Base-by-base conservation (phyloP, 2,329 filamentous ascomycete genomes). In the Graphium sp. region DNA sequence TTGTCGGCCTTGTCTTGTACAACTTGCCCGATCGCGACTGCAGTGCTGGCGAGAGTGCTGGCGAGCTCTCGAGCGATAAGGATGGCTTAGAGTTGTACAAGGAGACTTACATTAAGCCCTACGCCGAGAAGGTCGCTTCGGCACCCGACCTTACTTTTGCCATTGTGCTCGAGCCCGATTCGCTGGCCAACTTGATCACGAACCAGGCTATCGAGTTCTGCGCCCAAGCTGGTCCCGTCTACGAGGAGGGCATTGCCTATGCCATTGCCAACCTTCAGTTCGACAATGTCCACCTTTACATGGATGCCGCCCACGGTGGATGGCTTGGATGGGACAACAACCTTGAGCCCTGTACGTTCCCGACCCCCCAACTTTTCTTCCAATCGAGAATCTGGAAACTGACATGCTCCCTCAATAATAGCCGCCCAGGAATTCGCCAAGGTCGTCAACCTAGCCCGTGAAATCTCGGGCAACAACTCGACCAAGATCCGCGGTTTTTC, bases 251-350 rank as follows among this genome's bases (percentile, higher is more conserved):
- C 16, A 48, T 60, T 17, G 54, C 60, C 20, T 73, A 74, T 40
- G 67, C 68, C 3, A 44, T 73, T 28, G 52, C 55, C 35, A 53
- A 55, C 27, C 53, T 74, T 36, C 68, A 73, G 48, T 51, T 74
- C 18, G 50, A 58, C 34, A 74, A 75, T 41, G 68, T 74, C 16
- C 53, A 64, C 35, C 67, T 70, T 62, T 75, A 74, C 44, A 45
- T 75, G 14, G 70, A 75, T 39, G 69, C 66, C 6, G 69, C 66
- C 32, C 69, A 75, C 44, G 67, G 62, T 15, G 68, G 70, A 32
- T 75, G 70, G 70, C 55, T 74, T 21, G 69, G 68, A 39, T 74
- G 68, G 68, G 45, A 59, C n/a, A 66, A 64, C 34, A 74, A 74
- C 48, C 58, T 69, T 23, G 46, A 46, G 9, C 45, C 53, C n/a